A percentile compares a stretch with the other conserved stretches of the same genome.
phyloP scores from a whole-genome alignment of 306 rosid species.

The Acmispon strigosus region DNA sequence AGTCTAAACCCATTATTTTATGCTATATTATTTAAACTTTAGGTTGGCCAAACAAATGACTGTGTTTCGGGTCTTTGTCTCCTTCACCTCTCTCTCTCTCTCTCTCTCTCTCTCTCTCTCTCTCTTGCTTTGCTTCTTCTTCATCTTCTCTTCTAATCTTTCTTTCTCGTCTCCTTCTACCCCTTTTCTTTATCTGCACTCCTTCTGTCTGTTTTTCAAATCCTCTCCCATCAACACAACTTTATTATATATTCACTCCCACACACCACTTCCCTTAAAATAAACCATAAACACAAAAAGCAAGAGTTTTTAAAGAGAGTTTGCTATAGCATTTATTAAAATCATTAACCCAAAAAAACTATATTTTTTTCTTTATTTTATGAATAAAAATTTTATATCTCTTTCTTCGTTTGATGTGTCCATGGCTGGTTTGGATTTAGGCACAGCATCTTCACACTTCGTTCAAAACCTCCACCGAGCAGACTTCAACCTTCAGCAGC shows the following conservation, averaged over 20 bases:
- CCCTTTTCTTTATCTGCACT: constrained; percentile 48
- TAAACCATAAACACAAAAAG: constrained; percentile 41
- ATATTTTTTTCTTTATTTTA: constrained; percentile 32
- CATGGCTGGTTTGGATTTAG: constrained; percentile 96
- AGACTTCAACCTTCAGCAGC: constrained; percentile 54
- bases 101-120: constrained; percentile 1
- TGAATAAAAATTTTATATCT: constrained; percentile 13
- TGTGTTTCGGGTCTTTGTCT: constrained; percentile 41
- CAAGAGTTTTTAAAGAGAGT: constrained; percentile 1
- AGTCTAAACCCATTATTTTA: no score
- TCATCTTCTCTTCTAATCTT: neutral
- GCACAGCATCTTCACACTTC: constrained; percentile 56
- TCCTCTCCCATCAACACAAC: no score
- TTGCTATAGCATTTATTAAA: constrained; percentile 12
- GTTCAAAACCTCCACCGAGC: constrained; percentile 56
- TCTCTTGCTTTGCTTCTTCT: neutral
- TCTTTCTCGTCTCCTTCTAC: neutral
- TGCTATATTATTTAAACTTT: constrained; percentile 26
- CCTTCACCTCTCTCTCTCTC: neutral
- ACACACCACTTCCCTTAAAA: constrained; percentile 31
- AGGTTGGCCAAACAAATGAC: constrained; percentile 38
- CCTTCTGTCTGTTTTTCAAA: neutral
- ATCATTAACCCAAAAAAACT: neutral
- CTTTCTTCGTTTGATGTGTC: constrained; percentile 40
- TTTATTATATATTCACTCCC: no score